Conservation (phyloP, 768 basidiomycete species). For the Tricholoma saponaceum region DNA sequence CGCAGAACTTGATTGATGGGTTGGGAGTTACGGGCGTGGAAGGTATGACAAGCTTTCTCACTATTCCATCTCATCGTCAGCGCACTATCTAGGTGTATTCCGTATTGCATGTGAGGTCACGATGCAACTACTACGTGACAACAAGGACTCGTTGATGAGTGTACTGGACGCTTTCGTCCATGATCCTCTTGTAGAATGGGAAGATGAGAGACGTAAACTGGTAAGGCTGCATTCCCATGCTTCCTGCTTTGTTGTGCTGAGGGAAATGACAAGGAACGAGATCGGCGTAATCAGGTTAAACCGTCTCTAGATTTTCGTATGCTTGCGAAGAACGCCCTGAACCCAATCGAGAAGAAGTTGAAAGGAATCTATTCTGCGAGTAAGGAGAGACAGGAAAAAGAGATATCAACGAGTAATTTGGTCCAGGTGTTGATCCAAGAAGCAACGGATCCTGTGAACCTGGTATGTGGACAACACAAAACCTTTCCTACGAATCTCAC, state of each 20-base stretch:
- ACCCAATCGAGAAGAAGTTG: conserved; percentile 82
- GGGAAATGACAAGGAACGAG: conserved; percentile 35
- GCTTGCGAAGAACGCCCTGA: conserved; percentile 73
- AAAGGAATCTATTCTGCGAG: conserved; percentile 60
- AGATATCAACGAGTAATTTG: conserved; percentile 75
- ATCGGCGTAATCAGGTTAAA: conserved; percentile 39
- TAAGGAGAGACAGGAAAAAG: conserved; percentile 49
- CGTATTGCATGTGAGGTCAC: conserved; percentile 90
- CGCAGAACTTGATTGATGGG: conserved; percentile 90
- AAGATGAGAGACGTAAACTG: conserved; percentile 70
- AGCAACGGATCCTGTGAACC: conserved; percentile 67
- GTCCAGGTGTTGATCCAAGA: conserved; percentile 92
- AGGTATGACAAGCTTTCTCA: conserved; percentile 40
- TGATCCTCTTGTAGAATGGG: conserved; percentile 96
- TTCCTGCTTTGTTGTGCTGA: not conserved
- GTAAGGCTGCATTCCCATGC: conserved; percentile 26
- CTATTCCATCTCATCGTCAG: not conserved
- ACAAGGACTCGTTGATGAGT: conserved; percentile 91
- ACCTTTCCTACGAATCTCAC: conserved; percentile 3
- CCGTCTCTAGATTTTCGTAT: conserved; percentile 52
- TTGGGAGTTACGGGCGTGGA: conserved; percentile 92
- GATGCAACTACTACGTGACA: conserved; percentile 79
- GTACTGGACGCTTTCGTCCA: conserved; percentile 96
- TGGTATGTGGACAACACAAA: conserved; percentile 34
- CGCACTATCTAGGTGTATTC: conserved; percentile 61